Evolutionary conservation across 345 rosid species (phyloP), one percentile per base, ranked within the genome.

Genomic region (Moricandia moricandioides): DNA sequence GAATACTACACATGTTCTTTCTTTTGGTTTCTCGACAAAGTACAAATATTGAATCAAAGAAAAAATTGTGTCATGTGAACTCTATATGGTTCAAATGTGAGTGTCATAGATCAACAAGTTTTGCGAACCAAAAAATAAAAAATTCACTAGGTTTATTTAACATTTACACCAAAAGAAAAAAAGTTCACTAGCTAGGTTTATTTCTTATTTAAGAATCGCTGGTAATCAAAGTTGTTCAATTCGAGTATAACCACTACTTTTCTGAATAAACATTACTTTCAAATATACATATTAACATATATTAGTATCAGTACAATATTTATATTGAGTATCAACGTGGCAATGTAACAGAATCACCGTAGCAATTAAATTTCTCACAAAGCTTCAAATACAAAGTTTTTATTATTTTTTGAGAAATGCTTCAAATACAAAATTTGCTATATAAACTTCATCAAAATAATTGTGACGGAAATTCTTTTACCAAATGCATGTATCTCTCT

Each of bases 61-160:
- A 43, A 43, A 12, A 43, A 43, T 11, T 4, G 59, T 54, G 14
- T 24, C 7, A 55, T 55, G 40, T 35, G 40, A 35, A 35, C 40
- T 8, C 8, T 27, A 13, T 27, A 57, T 57, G 17, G 65, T 57
- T 58, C n/a, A 39, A 71, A 47, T 27, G 57, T 70, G 64, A 69
- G 18, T 43, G 60, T 31, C 45, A 60, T 17, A 45, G 21, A 70
- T 43, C 31, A 61, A 61, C 57, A 61, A 71, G 51, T 71, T 55
- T 43, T 1, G 55, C 13, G 40, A 13, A 18, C 14, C 40, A 35
- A 62, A 56, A 24, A 57, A 1, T 5, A 29, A 62, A 35, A 52
- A 9, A 33, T 39, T 63, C 62, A 37, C n/a, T n/a, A 8, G 40
- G 40, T 35, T 35, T 35, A 35, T 35, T 35, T 35, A n/a, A n/a